Percentiles rank a stretch among this genome's conserved stretches.
These are phyloP conservation scores for Elsinoe necatrix DNA, from an alignment of 2,329 filamentous ascomycete genomes.

Conservation along the genomic window DNA sequence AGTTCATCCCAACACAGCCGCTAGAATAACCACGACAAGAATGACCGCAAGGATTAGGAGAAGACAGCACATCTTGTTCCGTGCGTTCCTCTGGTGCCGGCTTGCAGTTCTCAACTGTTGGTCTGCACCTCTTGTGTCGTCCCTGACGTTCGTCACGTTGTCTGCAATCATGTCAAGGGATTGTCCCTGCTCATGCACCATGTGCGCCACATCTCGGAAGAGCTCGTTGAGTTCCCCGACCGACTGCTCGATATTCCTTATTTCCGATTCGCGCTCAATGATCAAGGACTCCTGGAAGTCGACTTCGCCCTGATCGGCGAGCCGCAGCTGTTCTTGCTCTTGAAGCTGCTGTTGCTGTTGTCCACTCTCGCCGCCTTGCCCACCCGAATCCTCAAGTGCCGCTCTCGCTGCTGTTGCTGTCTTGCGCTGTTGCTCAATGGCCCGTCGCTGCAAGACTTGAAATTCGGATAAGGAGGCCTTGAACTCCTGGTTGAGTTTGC, in stretches of 20 bases:
- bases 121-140: conserved; percentile 78
- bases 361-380: conserved; percentile 39
- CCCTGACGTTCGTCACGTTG: conserved; percentile 75
- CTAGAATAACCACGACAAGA: conserved; percentile 78
- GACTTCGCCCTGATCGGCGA: conserved; percentile 88
- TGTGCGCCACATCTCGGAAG: conserved; percentile 95
- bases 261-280: conserved; percentile 92
- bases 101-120: conserved; percentile 76
- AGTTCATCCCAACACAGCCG: conserved; percentile 63
- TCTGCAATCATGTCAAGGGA: conserved; percentile 78
- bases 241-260: conserved; percentile 93
- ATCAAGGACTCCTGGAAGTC: conserved; percentile 96
- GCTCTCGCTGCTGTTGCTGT: conserved; percentile 75
- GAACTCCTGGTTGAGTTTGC: conserved; percentile 91
- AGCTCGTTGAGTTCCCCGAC: conserved; percentile 93
- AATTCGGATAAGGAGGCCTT: conserved; percentile 82
- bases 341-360: conserved; percentile 46
- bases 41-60: conserved; percentile 83
- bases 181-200: conserved; percentile 88
- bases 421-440: conserved; percentile 85
- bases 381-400: conserved; percentile 53
- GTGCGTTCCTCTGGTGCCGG: conserved; percentile 87
- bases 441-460: conserved; percentile 79
- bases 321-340: conserved; percentile 59
- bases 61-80: conserved; percentile 89